These are phyloP conservation scores for Phytophthora litchii DNA, from an alignment of 352 stramenopile genomes.

Conservation along the genomic window DNA sequence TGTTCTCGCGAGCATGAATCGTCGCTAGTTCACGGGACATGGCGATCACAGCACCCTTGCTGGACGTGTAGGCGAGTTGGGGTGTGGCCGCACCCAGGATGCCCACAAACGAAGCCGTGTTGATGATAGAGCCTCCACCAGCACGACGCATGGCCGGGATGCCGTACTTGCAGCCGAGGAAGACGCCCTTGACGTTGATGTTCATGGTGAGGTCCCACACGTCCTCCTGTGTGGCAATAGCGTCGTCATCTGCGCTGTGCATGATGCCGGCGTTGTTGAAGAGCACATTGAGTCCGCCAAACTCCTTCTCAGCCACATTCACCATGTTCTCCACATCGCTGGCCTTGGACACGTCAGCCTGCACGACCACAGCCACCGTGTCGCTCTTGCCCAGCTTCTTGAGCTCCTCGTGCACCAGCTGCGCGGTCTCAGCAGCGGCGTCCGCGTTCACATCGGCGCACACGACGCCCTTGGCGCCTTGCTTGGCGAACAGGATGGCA, in stretches of 20 bases:
- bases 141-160: slow-evolving; percentile 82
- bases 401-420: slow-evolving; percentile 72
- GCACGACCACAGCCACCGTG: slow-evolving; percentile 57
- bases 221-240: slow-evolving; percentile 73
- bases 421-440: slow-evolving; percentile 64
- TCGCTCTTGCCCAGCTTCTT: slow-evolving; percentile 59
- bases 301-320: slow-evolving; percentile 76
- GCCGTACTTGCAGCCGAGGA: slow-evolving; percentile 88
- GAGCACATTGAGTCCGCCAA: slow-evolving; percentile 76
- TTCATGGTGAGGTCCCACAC: slow-evolving; percentile 89
- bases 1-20: slow-evolving; percentile 88
- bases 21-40: slow-evolving; percentile 87
- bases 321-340: slow-evolving; percentile 80
- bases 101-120: slow-evolving; percentile 88
- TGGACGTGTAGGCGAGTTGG: slow-evolving; percentile 89
- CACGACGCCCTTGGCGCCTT: slow-evolving; percentile 78
- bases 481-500: slow-evolving; percentile 82
- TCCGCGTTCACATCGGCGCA: slow-evolving; percentile 82
- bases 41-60: slow-evolving; percentile 87
- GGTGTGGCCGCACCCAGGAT: slow-evolving; percentile 81
- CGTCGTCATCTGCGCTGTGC: slow-evolving; percentile 83
- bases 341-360: slow-evolving; percentile 79
- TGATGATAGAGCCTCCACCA: slow-evolving; percentile 86
- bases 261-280: slow-evolving; percentile 92
- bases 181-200: slow-evolving; percentile 91